Evolutionary conservation across 768 basidiomycete genomes (phyloP).

Genomic region (Boletus barrowsii): DNA sequence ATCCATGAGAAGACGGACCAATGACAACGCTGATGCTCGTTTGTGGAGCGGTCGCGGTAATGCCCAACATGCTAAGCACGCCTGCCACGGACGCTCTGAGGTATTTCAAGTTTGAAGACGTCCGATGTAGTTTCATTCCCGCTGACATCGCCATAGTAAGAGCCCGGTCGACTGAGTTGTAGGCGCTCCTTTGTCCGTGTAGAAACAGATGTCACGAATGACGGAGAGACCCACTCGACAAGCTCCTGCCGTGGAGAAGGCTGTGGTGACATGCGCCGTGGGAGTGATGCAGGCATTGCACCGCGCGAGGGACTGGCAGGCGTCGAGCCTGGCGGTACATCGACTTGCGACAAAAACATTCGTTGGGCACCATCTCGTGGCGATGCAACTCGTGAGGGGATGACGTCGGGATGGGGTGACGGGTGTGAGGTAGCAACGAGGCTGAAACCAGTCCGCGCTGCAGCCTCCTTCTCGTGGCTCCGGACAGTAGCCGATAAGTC

Average conservation of each 20-base stretch:
- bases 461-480: conserved; percentile 24
- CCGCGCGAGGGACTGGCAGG: conserved; percentile 15
- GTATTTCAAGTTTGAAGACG: conserved; percentile 6
- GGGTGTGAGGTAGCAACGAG: conserved; percentile 29
- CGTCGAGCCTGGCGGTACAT: conserved; percentile 11
- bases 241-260: conserved; percentile 28
- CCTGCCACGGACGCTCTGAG: conserved; percentile 7
- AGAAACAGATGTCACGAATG: conserved; percentile 17
- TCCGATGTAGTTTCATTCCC: conserved; percentile 29
- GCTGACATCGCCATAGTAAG: conserved; percentile 26
- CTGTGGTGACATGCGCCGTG: conserved; percentile 29
- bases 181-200: conserved; percentile 14
- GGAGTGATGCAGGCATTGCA: conserved; percentile 11
- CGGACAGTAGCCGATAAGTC: conserved; percentile 28
- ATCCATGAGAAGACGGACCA: conserved; percentile 7
- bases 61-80: background rate
- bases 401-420: conserved; percentile 23
- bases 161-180: conserved; percentile 19
- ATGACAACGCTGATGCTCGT: conserved; percentile 4
- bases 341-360: conserved; percentile 18
- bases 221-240: conserved; percentile 22
- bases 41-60: conserved; percentile 2
- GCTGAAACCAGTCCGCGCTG: conserved; percentile 28
- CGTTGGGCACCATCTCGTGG: conserved; percentile 21
- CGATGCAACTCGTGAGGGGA: conserved; percentile 22